Conservation (phyloP, 139 green algal species). For the Chloropicon primus region DNA sequence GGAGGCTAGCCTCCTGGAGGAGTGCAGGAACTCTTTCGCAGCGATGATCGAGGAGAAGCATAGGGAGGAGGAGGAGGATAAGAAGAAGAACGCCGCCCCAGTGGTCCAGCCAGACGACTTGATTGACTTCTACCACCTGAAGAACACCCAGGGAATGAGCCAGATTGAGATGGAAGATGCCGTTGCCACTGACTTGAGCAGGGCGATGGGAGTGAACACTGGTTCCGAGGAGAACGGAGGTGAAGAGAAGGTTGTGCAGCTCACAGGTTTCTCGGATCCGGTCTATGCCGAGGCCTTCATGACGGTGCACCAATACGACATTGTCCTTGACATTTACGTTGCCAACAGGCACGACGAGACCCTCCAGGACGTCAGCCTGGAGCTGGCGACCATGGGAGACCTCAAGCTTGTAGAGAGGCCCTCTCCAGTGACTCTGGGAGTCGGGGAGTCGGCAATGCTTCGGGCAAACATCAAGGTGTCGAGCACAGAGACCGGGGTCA, state of each 20-base stretch:
- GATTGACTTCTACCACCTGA: slow-evolving; percentile 77
- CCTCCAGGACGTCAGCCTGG: slow-evolving; percentile 81
- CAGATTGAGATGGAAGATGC: slow-evolving; percentile 85
- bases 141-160: slow-evolving; percentile 51
- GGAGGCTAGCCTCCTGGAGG: slow-evolving; percentile 34
- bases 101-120: slow-evolving; percentile 61
- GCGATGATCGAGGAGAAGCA: slow-evolving; percentile 52
- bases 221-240: slow-evolving; percentile 22
- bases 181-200: slow-evolving; percentile 59
- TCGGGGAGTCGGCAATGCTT: slow-evolving; percentile 59
- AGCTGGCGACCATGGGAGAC: slow-evolving; percentile 98
- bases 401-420: slow-evolving; percentile 96
- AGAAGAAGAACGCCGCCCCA: slow-evolving; percentile 28
- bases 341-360: slow-evolving; percentile 66
- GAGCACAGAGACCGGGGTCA: slow-evolving; percentile 94
- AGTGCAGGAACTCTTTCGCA: slow-evolving; percentile 55
- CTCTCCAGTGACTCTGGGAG: slow-evolving; percentile 77
- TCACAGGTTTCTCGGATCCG: slow-evolving; percentile 89
- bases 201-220: slow-evolving; percentile 54
- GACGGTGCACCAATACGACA: slow-evolving; percentile 85
- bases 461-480: slow-evolving; percentile 96
- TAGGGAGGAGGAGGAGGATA: slow-evolving; percentile 38
- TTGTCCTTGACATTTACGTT: slow-evolving; percentile 91
- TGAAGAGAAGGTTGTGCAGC: slow-evolving; percentile 86
- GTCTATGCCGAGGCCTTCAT: slow-evolving; percentile 94